A percentile compares a stretch with the other conserved stretches of the same genome.
phyloP scores from a whole-genome alignment of 2,329 filamentous ascomycete genomes.

The Blastomyces percursus region DNA sequence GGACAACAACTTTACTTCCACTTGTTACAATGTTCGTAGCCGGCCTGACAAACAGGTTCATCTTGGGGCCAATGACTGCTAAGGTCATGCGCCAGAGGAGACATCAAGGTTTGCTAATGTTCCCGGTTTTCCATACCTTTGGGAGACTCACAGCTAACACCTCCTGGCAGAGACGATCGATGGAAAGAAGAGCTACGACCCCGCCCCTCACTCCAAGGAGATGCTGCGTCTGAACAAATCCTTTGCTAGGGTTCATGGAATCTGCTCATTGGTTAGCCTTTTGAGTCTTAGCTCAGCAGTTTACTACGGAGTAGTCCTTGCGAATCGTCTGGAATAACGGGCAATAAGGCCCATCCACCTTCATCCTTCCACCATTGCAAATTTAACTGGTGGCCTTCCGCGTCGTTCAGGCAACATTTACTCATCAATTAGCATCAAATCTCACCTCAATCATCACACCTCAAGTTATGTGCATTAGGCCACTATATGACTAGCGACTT shows the following conservation, averaged over 20 bases:
- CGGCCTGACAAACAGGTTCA: constrained; percentile 57
- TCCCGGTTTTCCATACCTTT: neutral
- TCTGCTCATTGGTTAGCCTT: constrained; percentile 71
- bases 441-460: neutral
- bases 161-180: constrained; percentile 58
- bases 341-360: neutral
- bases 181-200: constrained; percentile 75
- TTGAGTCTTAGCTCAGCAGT: constrained; percentile 57
- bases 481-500: neutral
- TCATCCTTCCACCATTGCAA: neutral
- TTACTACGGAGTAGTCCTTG: constrained; percentile 67
- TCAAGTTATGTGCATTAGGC: neutral
- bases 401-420: neutral
- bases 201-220: constrained; percentile 67
- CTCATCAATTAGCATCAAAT: neutral
- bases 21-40: constrained; percentile 59
- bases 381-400: neutral
- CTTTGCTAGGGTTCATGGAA: constrained; percentile 70
- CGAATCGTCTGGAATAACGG: constrained; percentile 45
- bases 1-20: constrained; percentile 55
- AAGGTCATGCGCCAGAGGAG: constrained; percentile 64
- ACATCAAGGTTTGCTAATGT: constrained; percentile 56
- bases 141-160: neutral
- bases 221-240: constrained; percentile 70
- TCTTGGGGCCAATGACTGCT: constrained; percentile 65